Evolutionary conservation across 805 yeast species (phyloP), one percentile per base, ranked within the genome.

Genomic region (Spathaspora boniae): DNA sequence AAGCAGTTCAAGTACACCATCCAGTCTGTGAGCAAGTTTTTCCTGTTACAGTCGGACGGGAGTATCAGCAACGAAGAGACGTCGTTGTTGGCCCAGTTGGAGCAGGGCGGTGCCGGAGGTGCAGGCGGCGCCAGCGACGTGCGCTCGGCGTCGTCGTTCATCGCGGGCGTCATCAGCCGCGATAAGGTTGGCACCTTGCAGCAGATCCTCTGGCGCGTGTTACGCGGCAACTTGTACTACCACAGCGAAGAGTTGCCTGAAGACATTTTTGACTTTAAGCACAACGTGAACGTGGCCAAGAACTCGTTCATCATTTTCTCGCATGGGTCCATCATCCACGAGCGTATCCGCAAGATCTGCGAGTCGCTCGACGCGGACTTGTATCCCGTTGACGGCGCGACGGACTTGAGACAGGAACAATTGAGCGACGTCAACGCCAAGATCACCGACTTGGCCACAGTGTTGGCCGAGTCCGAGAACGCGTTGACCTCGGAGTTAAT

Each of bases 181-280:
- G 76, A 69, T 8, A 84, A 83, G 51, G 70, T 87, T 18, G 76
- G 72, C 11, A 69, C 82, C 2, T 67, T 93, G 43, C 88, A 88
- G 54, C 84, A 80, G 50, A 86, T 93, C 38, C 64, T 88, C 31
- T 93, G 96, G 95, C 76, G 99, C 62, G 79, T 87, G 14, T 72
- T 91, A 44, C 79, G 98, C 58, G 98, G 98, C 53, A 93, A 93
- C 57, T 68, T 94, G 45, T 86, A 75, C 51, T 76, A 89, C 57
- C 80, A 81, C 46, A 75, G 83, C 44, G 73, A 75, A 31, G 93
- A 85, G 46, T 77, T 91, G 40, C 74, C 74, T 5, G 85, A 82
- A 48, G 75, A 79, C 15, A 62, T 87, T 34, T 75, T 74, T 51
- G 94, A 86, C 49, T 57, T 74, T 28, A 72, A 77, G 50, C 50